phyloP scores from a whole-genome alignment of 208 protist genomes.

The Angomonas ambiguus region DNA sequence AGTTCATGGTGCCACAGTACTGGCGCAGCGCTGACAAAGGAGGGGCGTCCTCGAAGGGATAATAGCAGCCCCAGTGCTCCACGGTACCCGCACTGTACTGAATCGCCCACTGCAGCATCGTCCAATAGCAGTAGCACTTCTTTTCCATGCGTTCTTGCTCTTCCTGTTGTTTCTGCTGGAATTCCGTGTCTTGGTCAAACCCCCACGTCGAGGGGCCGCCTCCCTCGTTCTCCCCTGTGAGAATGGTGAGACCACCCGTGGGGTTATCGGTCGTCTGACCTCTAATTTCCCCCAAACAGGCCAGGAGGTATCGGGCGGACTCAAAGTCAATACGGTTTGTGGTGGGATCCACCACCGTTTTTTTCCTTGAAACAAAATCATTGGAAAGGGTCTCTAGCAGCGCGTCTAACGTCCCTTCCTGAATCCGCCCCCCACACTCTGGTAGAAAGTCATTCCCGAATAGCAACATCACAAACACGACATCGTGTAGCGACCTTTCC shows the following conservation, averaged over 20 bases:
- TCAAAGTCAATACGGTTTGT: constrained; percentile 77
- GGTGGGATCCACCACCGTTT: constrained; percentile 55
- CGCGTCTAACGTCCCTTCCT: constrained; percentile 91
- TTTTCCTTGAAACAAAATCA: constrained; percentile 74
- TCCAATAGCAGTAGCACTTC: constrained; percentile 88
- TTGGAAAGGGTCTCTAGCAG: constrained; percentile 75
- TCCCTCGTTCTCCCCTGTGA: constrained; percentile 12
- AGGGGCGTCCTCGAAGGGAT: constrained; percentile 73
- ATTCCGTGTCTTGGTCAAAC: constrained; percentile 36
- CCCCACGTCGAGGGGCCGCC: constrained; percentile 22
- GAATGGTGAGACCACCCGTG: constrained; percentile 29
- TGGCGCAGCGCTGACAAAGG: constrained; percentile 57
- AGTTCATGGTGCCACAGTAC: constrained; percentile 79
- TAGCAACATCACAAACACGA: constrained; percentile 97
- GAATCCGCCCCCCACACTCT: constrained; percentile 92
- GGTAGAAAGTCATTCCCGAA: constrained; percentile 99
- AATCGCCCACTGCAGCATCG: constrained; percentile 88
- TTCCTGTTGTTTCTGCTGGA: constrained; percentile 31
- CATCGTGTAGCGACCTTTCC: constrained; percentile 92
- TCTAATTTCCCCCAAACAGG: constrained; percentile 65
- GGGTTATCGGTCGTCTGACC: constrained; percentile 15
- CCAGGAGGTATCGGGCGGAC: constrained; percentile 73
- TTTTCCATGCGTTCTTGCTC: constrained; percentile 43
- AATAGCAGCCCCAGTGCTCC: constrained; percentile 86
- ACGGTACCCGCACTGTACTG: constrained; percentile 81